Evolutionary conservation across 768 basidiomycete genomes (phyloP).

Genomic region (Mycena chlorophos): DNA sequence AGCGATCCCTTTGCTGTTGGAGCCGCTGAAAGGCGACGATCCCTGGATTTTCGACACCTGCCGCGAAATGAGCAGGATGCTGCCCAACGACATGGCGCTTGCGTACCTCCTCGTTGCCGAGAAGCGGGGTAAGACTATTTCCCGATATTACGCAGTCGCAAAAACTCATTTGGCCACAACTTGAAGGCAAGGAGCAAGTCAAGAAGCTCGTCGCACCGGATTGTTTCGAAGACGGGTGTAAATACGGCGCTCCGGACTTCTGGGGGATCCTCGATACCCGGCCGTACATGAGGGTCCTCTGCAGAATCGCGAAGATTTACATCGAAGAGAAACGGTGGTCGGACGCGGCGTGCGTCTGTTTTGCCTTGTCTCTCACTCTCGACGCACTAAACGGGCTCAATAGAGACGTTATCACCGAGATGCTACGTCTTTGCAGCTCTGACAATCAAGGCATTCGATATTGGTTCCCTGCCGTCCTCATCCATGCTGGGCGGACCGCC

Average conservation of each 20-base stretch:
- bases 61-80: not conserved
- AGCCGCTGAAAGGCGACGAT: conserved; percentile 8
- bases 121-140: conserved; percentile 1
- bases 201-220: not conserved
- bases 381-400: not conserved
- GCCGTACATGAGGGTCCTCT: conserved; percentile 48
- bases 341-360: conserved; percentile 34
- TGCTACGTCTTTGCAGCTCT: conserved; percentile 43
- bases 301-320: conserved; percentile 36
- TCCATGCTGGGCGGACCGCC: conserved; percentile 32
- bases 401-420: conserved; percentile 40
- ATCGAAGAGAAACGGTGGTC: conserved; percentile 34
- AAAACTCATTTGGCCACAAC: not conserved
- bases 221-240: conserved; percentile 8
- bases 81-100: conserved; percentile 1
- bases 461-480: conserved; percentile 40
- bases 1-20: conserved; percentile 8
- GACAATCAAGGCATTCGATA: conserved; percentile 42
- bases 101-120: not conserved
- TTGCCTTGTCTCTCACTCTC: not conserved
- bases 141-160: not conserved
- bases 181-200: conserved; percentile 1
- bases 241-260: conserved; percentile 8
- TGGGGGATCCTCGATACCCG: conserved; percentile 38
- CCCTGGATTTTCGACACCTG: conserved; percentile 10